A percentile compares a stretch with the other conserved stretches of the same genome.
These are phyloP conservation scores for Berberis thunbergii DNA, from an alignment of 164 flowering plant genomes.

Conservation along the genomic window DNA sequence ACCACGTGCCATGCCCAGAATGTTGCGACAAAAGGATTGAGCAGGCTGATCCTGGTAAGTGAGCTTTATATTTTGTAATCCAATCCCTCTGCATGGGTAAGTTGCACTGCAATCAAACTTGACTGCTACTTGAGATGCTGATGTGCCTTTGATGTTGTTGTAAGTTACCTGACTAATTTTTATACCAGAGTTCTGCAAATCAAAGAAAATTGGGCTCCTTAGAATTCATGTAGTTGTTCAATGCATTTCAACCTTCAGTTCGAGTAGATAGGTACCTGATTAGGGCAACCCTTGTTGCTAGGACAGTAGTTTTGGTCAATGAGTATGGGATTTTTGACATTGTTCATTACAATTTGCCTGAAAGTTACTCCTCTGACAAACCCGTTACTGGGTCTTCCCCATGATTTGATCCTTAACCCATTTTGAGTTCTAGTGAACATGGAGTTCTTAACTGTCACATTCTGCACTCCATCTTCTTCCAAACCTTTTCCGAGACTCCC, in stretches of 20 bases:
- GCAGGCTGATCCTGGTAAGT: constrained; percentile 1
- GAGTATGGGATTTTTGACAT: constrained; percentile 27
- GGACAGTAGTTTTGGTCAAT: constrained; percentile 41
- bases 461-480: constrained; percentile 34
- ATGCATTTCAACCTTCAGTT: no score
- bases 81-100: constrained; percentile 1
- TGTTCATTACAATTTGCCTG: constrained; percentile 20
- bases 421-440: constrained; percentile 30
- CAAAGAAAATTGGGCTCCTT: no score
- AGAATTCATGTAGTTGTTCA: no score
- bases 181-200: constrained; percentile 2
- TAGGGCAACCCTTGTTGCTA: constrained; percentile 20
- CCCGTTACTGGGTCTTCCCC: constrained; percentile 35
- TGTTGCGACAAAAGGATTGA: not conserved
- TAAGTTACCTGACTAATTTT: constrained; percentile 7
- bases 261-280: constrained; percentile 20
- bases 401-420: constrained; percentile 40
- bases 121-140: constrained; percentile 2
- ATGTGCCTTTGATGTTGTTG: not conserved
- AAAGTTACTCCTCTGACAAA: constrained; percentile 23
- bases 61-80: not conserved
- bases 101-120: constrained; percentile 8
- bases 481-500: constrained; percentile 30
- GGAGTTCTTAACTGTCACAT: constrained; percentile 20
- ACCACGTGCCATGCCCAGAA: no score